Evolutionary conservation across 768 basidiomycete species (phyloP).

Genomic region (Roridomyces roridus): DNA sequence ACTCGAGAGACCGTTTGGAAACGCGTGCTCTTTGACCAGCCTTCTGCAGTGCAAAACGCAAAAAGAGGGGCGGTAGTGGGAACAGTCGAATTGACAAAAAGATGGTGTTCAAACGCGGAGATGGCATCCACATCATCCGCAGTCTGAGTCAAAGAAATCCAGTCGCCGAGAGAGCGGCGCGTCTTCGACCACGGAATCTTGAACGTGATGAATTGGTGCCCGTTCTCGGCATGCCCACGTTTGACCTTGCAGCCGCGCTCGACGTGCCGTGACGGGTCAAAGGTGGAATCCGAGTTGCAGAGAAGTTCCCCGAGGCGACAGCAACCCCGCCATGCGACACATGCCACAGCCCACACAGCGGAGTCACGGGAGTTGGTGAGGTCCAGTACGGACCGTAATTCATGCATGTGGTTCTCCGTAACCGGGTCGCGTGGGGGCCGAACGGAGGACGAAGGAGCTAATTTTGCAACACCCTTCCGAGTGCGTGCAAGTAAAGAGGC

Average conservation of each 20-base stretch:
- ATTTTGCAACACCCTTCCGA: neutral
- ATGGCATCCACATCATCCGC: conserved; percentile 8
- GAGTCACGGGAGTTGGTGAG: neutral
- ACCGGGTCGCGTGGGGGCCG: neutral
- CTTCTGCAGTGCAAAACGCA: no score
- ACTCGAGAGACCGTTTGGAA: no score
- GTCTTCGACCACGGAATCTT: conserved; percentile 1
- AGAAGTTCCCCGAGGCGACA: neutral
- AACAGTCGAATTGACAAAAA: neutral
- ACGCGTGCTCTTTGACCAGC: no score
- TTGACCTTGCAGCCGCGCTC: neutral
- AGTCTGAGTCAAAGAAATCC: conserved; percentile 33
- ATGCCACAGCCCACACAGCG: neutral
- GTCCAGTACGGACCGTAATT: neutral
- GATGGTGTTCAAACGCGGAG: neutral
- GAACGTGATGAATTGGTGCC: neutral
- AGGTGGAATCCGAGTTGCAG: neutral
- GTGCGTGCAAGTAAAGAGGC: neutral
- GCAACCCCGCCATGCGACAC: conserved; percentile 3
- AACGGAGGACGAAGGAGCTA: neutral
- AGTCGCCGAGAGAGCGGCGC: neutral
- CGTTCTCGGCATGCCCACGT: neutral
- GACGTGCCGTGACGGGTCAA: neutral
- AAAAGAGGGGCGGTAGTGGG: no score
- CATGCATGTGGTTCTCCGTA: neutral